Percentiles rank a stretch among this genome's conserved stretches.
These are phyloP conservation scores for Calophaca sinica DNA, from an alignment of 306 rosid species.

Conservation along the genomic window DNA sequence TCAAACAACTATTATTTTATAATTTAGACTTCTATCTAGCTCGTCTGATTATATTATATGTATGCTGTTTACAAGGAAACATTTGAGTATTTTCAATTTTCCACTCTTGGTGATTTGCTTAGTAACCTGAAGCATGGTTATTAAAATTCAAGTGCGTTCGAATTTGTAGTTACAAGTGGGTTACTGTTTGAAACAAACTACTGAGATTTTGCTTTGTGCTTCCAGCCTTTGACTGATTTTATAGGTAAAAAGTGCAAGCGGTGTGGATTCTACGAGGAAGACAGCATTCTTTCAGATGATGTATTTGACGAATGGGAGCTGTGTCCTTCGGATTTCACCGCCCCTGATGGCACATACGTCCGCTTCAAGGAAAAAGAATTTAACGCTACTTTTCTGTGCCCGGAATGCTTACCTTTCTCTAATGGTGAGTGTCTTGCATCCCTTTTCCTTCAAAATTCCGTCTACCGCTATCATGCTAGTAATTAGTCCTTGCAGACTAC, in stretches of 20 bases:
- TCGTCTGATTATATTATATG: not conserved
- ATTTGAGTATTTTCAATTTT: constrained; percentile 5
- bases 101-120: constrained; percentile 27
- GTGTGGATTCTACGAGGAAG: constrained; percentile 91
- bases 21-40: constrained; percentile 5
- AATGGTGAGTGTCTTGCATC: constrained; percentile 61
- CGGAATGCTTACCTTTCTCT: constrained; percentile 56
- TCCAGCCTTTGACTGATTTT: constrained; percentile 86
- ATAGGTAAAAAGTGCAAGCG: constrained; percentile 76
- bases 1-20: not conserved
- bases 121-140: constrained; percentile 21
- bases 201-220: constrained; percentile 48
- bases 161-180: constrained; percentile 22
- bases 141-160: constrained; percentile 28
- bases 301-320: constrained; percentile 90
- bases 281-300: constrained; percentile 65
- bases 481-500: constrained; percentile 22
- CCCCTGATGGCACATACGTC: constrained; percentile 61
- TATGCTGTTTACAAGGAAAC: not conserved
- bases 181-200: not conserved
- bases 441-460: constrained; percentile 3
- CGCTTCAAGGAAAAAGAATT: constrained; percentile 69
- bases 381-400: constrained; percentile 72
- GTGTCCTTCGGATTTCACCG: constrained; percentile 81
- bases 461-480: constrained; percentile 24